Evolutionary conservation across 352 stramenopile genomes (phyloP).

Genomic region (Phytophthora pini): DNA sequence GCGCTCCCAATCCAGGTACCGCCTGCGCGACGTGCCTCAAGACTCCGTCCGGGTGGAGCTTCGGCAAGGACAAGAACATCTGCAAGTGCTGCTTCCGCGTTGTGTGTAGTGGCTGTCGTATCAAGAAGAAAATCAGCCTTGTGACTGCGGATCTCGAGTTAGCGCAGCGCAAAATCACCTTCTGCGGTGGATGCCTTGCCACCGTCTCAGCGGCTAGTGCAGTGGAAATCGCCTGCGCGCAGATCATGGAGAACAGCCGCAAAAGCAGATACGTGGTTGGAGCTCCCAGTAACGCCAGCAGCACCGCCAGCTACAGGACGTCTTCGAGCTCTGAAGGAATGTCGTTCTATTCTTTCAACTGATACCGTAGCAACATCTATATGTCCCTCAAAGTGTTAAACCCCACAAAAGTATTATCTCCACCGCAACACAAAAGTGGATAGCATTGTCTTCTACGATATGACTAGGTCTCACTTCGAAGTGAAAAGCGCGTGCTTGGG

Average conservation of each 20-base stretch:
- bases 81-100: constrained; percentile 38
- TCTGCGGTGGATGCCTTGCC: constrained; percentile 29
- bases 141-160: constrained; percentile 35
- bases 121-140: constrained; percentile 40
- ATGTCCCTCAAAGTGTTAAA: neutral
- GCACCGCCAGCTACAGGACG: constrained; percentile 22
- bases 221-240: constrained; percentile 25
- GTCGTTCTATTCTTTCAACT: constrained; percentile 21
- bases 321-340: constrained; percentile 26
- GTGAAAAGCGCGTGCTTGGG: too few species aligned
- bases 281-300: constrained; percentile 3
- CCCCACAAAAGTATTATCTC: neutral
- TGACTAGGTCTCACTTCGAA: too few species aligned
- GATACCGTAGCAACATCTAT: constrained; percentile 3
- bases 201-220: constrained; percentile 25
- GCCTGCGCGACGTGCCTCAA: constrained; percentile 28
- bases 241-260: constrained; percentile 21
- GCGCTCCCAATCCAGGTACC: constrained; percentile 18
- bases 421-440: too few species aligned
- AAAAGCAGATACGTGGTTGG: constrained; percentile 22
- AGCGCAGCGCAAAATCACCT: constrained; percentile 31
- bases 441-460: too few species aligned
- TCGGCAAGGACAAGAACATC: constrained; percentile 33
- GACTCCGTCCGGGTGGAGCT: constrained; percentile 22
- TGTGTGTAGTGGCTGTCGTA: constrained; percentile 32